Conservation (phyloP, 2,329 filamentous ascomycete genomes). For the Alternaria conjuncta region DNA sequence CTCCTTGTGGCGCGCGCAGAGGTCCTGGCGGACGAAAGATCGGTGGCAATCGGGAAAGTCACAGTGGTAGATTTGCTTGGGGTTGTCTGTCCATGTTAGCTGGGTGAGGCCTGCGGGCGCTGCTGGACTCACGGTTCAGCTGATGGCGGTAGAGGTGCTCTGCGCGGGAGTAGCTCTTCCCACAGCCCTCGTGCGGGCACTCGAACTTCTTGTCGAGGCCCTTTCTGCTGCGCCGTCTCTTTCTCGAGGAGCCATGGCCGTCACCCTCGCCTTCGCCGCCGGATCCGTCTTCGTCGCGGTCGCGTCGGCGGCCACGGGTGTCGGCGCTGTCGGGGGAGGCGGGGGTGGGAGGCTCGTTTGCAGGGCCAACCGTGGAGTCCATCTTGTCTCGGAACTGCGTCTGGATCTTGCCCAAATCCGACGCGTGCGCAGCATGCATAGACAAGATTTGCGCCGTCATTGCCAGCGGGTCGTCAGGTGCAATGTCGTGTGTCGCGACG, state of each 20-base stretch:
- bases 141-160: conserved; percentile 98
- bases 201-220: conserved; percentile 73
- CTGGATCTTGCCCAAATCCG: conserved; percentile 45
- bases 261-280: conserved; percentile 37
- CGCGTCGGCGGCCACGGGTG: conserved; percentile 47
- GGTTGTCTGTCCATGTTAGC: conserved; percentile 68
- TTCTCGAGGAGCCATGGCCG: conserved; percentile 48
- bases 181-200: conserved; percentile 85
- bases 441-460: conserved; percentile 50
- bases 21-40: conserved; percentile 89
- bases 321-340: conserved; percentile 46
- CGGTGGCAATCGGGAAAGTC: conserved; percentile 90
- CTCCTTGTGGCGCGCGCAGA: conserved; percentile 73
- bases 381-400: conserved; percentile 44
- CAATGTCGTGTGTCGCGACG: conserved; percentile 14
- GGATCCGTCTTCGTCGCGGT: conserved; percentile 40
- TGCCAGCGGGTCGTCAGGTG: conserved; percentile 21
- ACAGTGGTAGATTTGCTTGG: conserved; percentile 93
- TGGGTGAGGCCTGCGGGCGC: neutral
- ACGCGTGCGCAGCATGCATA: conserved; percentile 46
- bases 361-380: conserved; percentile 36
- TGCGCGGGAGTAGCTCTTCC: conserved; percentile 94
- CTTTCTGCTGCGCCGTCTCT: conserved; percentile 76
- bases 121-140: conserved; percentile 74
- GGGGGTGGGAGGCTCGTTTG: conserved; percentile 39